Evolutionary conservation across 495 filamentous ascomycete species (phyloP), one percentile per base, ranked within the genome.

Genomic region (Neurospora sp.): DNA sequence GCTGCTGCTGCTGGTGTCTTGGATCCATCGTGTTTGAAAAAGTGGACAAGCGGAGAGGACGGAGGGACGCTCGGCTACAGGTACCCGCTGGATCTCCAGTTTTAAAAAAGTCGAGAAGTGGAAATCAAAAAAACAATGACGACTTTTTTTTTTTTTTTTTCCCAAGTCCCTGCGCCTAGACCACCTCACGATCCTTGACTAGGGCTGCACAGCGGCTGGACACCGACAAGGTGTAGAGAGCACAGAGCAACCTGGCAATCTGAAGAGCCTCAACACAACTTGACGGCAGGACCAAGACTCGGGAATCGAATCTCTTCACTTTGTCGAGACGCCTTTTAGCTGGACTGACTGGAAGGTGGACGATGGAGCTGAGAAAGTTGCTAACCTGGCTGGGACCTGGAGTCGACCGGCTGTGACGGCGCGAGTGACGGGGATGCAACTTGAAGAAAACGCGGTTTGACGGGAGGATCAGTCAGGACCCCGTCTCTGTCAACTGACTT

Each of bases 21-120:
- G 82, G 81, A 75, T 84, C 82, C 82, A 82, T 82, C 45, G 72
- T 74, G 76, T 61, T 61, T 16, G 53, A 61, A 35, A 61, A 61
- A 61, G 53, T 61, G 53, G 53, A 27, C 27, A 27, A 27, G 53
- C 53, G 53, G 41, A 68, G 37, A 61, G 22, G 53, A 27, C 48
- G 53, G 22, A 61, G 22, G 53, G 53, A 8, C 53, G 53, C 53
- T 61, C 53, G 53, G 53, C 1, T 61, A 61, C 53, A 61, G 53
- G 53, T 61, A 35, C 53, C 53, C 53, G 53, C 22, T 35, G 53
- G 53, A 61, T 61, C 53, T 61, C 53, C 53, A 61, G 53, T 61
- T 71, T 65, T 70, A 45, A 70, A 70, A 70, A 53, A 70, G 17
- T 61, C 53, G 53, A 61, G 6, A 31, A 45, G 53, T 61, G 53